Conservation (phyloP, 108 stramenopile species). For the Fistulifera solaris region DNA sequence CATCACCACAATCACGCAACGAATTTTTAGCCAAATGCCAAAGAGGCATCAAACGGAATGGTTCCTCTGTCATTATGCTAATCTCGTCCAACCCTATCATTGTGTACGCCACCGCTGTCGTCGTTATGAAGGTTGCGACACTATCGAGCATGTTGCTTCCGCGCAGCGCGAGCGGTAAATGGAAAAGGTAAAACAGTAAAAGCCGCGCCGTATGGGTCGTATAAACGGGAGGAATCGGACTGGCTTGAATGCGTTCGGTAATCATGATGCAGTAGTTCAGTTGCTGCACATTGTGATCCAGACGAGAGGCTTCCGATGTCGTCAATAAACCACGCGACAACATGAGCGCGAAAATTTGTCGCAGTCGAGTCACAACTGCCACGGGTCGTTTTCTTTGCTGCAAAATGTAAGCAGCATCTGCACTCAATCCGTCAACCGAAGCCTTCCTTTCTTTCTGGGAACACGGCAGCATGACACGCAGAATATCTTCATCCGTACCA, state of each 20-base stretch:
- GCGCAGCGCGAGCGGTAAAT: slow-evolving; percentile 28
- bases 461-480: slow-evolving; percentile 17
- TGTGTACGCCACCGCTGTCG: slow-evolving; percentile 31
- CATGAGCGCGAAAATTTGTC: slow-evolving; percentile 31
- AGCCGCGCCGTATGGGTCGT: slow-evolving; percentile 31
- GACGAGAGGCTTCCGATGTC: slow-evolving; percentile 23
- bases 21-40: slow-evolving; percentile 31
- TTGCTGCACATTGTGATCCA: slow-evolving; percentile 24
- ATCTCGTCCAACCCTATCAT: slow-evolving; percentile 53
- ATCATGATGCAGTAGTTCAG: slow-evolving; percentile 23
- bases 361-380: slow-evolving; percentile 28
- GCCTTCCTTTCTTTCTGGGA: no score
- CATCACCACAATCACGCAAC: slow-evolving; percentile 39
- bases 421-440: neutral
- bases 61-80: slow-evolving; percentile 36
- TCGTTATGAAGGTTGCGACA: slow-evolving; percentile 12
- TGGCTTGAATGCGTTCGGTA: slow-evolving; percentile 27
- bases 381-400: slow-evolving; percentile 32
- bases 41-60: slow-evolving; percentile 36
- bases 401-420: slow-evolving; percentile 28
- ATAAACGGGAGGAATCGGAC: slow-evolving; percentile 41
- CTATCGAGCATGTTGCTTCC: slow-evolving; percentile 13
- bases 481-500: slow-evolving; percentile 8
- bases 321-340: slow-evolving; percentile 10
- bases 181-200: slow-evolving; percentile 31